Evolutionary conservation across 164 flowering plant genomes (phyloP).

Genomic region (Kalanchoe fedtschenkoi): DNA sequence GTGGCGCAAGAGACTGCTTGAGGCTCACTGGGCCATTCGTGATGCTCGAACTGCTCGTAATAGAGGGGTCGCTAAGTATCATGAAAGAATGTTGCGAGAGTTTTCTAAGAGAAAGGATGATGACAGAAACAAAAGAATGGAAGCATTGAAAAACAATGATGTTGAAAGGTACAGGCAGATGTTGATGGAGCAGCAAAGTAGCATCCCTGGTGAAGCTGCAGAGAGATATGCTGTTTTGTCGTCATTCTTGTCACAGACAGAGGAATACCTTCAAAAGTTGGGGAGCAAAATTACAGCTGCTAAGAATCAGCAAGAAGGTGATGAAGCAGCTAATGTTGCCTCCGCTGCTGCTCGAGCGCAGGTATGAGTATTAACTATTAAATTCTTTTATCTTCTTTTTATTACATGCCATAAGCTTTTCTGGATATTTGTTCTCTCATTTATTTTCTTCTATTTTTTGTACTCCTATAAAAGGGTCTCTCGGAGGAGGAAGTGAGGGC

Average conservation of each 20-base stretch:
- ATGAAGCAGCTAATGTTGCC: conserved; percentile 85
- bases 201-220: conserved; percentile 82
- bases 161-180: conserved; percentile 96
- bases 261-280: conserved; percentile 85
- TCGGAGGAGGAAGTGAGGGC: conserved; percentile 97
- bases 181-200: conserved; percentile 96
- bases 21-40: conserved; percentile 94
- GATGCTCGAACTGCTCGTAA: conserved; percentile 98
- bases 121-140: conserved; percentile 89
- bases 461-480: conserved; percentile 50
- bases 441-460: conserved; percentile 2
- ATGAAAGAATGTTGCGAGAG: conserved; percentile 91
- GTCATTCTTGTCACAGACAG: conserved; percentile 89
- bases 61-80: conserved; percentile 96
- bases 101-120: conserved; percentile 95
- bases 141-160: conserved; percentile 97
- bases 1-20: conserved; percentile 98
- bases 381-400: not conserved
- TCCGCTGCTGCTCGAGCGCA: conserved; percentile 84
- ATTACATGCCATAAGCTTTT: not conserved
- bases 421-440: not conserved
- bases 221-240: conserved; percentile 91
- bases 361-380: conserved; percentile 29
- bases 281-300: conserved; percentile 92
- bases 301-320: conserved; percentile 90